Evolutionary conservation across 768 basidiomycete species (phyloP), one percentile per base, ranked within the genome.

Genomic region (Leccinellum rugosiceps): DNA sequence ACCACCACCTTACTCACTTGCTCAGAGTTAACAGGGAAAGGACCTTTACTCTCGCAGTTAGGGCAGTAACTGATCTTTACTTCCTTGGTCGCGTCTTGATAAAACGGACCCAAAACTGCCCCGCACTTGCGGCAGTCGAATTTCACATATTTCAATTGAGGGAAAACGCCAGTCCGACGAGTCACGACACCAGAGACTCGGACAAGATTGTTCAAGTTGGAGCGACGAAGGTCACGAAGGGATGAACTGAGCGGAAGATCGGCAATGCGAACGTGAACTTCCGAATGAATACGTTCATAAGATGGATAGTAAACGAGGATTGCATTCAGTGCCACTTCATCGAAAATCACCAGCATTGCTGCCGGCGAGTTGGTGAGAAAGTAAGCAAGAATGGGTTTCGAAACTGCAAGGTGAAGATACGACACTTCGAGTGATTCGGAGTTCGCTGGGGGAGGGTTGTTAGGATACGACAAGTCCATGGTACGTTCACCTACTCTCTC

Each of bases 141-240:
- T 71, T 98, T 98, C 72, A 99, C 95, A 68, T 98, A 97, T 76
- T 99, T 98, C 58, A 99, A 78, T 72, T 99, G 97, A n/a, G 97
- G 97, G 74, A 98, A 98, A 10, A 99, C 95, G 10, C 97, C 96
- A 9, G 87, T 93, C 38, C 97, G 82, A 57, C 97, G 80, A 1
- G 97, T 99, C 46, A 99, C 97, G 17, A 99, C 97, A 13, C 97
- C 97, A 8, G 88, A 85, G 7, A 99, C 90, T 35, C 97, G 89
- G 31, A 99, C 94, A 44, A 99, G 87, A 62, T 91, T 94, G 77
- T 98, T 98, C 50, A 98, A 81, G 68, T 98, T 89, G 41, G 84
- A 81, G 49, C 97, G 88, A 26, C 97, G 88, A 34, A 99, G 85
- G 67, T 98, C 96, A 51, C 97, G 92, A 34, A 99, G 82, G 6